These are phyloP conservation scores for Verticillium nubilum DNA, from an alignment of 2,329 filamentous ascomycete genomes.

Conservation along the genomic window DNA sequence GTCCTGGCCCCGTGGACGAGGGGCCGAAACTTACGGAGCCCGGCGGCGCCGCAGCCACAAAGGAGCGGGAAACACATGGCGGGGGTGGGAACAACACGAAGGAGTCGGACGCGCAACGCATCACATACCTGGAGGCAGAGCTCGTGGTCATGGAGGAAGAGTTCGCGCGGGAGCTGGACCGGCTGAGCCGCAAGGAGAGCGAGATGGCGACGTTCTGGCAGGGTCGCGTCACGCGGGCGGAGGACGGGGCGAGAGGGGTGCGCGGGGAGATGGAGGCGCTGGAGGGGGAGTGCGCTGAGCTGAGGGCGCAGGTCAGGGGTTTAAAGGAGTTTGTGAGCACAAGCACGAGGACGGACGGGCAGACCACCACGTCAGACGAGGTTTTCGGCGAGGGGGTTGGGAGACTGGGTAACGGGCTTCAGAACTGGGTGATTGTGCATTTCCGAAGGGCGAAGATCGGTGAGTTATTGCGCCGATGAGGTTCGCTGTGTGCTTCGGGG, in stretches of 20 bases:
- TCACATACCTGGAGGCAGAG: conserved; percentile 47
- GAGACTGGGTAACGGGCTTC: conserved; percentile 59
- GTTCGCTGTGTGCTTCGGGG: not conserved
- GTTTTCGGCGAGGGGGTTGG: conserved; percentile 58
- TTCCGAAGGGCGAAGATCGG: conserved; percentile 58
- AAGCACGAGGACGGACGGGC: conserved; percentile 55
- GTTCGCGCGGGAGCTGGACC: conserved; percentile 48
- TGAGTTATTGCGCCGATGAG: conserved; percentile 20
- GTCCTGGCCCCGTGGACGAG: conserved; percentile 18
- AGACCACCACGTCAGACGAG: conserved; percentile 59
- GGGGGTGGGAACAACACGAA: conserved; percentile 16
- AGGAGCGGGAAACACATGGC: conserved; percentile 2
- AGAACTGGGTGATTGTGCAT: conserved; percentile 70
- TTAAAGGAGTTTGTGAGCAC: conserved; percentile 69
- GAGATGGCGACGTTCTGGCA: conserved; percentile 55
- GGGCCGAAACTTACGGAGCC: not conserved
- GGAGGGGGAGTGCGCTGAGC: conserved; percentile 51
- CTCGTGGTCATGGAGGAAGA: conserved; percentile 46
- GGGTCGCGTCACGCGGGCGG: conserved; percentile 44
- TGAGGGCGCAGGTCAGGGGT: conserved; percentile 57
- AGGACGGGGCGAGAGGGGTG: conserved; percentile 46
- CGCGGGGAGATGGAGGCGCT: conserved; percentile 37
- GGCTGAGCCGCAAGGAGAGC: conserved; percentile 46
- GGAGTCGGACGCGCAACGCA: conserved; percentile 30
- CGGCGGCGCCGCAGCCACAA: conserved; percentile 9